phyloP scores from a whole-genome alignment of 345 rosid genomes.

The Acer negundo region DNA sequence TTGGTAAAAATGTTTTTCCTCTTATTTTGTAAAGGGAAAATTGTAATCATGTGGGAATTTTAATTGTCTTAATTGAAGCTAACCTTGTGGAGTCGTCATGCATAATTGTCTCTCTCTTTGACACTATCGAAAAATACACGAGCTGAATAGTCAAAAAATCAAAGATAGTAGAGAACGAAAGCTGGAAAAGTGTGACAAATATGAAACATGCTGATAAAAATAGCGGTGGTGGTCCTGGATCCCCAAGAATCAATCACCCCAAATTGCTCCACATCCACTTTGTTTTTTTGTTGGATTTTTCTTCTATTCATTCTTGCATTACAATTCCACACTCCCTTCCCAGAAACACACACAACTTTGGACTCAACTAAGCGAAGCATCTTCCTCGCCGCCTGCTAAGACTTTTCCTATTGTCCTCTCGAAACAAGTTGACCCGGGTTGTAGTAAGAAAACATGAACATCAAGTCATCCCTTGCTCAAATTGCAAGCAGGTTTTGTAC shows the following conservation, averaged over 20 bases:
- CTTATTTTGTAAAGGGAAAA: background rate
- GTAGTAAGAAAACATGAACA: background rate
- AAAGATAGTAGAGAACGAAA: background rate
- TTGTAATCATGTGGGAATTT: background rate
- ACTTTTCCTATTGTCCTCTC: background rate
- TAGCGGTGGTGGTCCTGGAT: constrained; percentile 3
- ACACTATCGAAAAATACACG: background rate
- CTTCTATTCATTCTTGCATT: background rate
- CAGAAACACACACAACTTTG: background rate
- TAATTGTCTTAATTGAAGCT: background rate
- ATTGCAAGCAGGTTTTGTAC: background rate
- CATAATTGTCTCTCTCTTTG: background rate
- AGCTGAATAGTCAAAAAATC: background rate
- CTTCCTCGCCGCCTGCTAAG: background rate
- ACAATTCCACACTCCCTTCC: background rate
- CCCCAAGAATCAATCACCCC: background rate
- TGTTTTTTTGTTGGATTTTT: constrained; percentile 2
- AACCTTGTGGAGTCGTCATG: background rate
- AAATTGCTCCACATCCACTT: background rate
- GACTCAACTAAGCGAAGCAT: background rate
- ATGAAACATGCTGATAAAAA: background rate
- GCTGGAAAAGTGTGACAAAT: background rate
- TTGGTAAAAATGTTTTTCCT: background rate
- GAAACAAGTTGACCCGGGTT: background rate
- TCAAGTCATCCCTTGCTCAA: background rate